Conservation (phyloP, 805 yeast species). For the Ogataea neopini region DNA sequence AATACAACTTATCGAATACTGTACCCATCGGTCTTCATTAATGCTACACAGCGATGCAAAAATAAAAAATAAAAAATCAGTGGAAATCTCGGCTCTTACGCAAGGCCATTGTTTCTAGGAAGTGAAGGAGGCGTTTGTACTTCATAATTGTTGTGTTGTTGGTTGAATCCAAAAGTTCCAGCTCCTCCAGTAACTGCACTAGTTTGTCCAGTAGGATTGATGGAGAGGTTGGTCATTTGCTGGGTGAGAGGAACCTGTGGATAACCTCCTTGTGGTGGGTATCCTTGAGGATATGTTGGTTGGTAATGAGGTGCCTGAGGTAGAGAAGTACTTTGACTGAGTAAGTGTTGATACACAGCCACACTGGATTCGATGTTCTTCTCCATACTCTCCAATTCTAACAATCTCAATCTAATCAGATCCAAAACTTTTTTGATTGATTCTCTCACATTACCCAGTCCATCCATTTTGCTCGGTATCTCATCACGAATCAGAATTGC, state of each 20-base stretch:
- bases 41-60: constrained; percentile 2
- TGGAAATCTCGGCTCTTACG: neutral
- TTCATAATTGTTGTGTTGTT: constrained; percentile 19
- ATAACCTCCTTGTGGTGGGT: constrained; percentile 11
- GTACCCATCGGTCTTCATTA: neutral
- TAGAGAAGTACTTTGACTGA: constrained; percentile 15
- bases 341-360: constrained; percentile 63
- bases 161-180: constrained; percentile 15
- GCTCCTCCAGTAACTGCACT: constrained; percentile 3
- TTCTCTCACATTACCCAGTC: constrained; percentile 71
- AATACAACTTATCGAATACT: neutral
- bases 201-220: constrained; percentile 13
- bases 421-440: constrained; percentile 74
- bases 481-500: constrained; percentile 53
- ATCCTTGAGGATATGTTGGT: constrained; percentile 3
- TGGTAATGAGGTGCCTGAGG: constrained; percentile 17
- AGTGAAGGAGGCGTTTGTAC: constrained; percentile 15
- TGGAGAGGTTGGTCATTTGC: constrained; percentile 7
- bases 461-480: constrained; percentile 70
- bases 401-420: constrained; percentile 71
- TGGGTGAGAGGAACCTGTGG: constrained; percentile 11
- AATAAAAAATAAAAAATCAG: neutral
- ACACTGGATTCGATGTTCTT: constrained; percentile 71
- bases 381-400: constrained; percentile 73
- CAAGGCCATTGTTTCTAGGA: constrained; percentile 1